These are phyloP conservation scores for Gossypium lobatum DNA, from an alignment of 441 rosid species.

Conservation along the genomic window DNA sequence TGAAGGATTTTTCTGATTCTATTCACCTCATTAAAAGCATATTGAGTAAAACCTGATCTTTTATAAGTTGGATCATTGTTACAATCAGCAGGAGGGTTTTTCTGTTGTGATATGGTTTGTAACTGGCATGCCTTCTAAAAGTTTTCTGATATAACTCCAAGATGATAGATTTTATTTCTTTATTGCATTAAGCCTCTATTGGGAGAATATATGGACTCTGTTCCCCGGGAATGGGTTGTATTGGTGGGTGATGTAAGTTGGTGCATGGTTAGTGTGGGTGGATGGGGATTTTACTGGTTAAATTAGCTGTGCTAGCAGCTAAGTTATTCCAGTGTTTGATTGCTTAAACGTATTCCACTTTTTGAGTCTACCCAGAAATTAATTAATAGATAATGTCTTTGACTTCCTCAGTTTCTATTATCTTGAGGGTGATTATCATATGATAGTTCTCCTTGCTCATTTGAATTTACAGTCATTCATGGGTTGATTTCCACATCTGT, in stretches of 20 bases:
- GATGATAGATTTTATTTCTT: background rate
- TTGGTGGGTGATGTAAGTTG: background rate
- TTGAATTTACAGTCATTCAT: constrained; percentile 8
- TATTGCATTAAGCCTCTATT: background rate
- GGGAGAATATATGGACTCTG: background rate
- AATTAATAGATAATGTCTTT: constrained; percentile 2
- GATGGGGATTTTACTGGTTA: background rate
- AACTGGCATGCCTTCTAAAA: constrained; percentile 6
- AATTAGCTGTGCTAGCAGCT: background rate
- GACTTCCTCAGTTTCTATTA: background rate
- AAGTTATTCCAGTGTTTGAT: background rate
- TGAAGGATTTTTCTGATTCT: background rate
- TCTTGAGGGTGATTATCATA: background rate
- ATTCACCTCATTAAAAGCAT: background rate
- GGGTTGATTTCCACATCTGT: constrained; percentile 18
- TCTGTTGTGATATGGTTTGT: background rate
- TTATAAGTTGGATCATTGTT: background rate
- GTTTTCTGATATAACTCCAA: background rate
- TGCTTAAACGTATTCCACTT: background rate
- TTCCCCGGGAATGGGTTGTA: background rate
- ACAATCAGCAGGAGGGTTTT: background rate
- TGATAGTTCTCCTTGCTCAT: background rate
- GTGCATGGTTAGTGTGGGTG: background rate
- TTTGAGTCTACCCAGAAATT: background rate
- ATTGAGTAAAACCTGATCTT: background rate